These are phyloP conservation scores for Luvunga scandens DNA, from an alignment of 345 rosid genomes.

Conservation along the genomic window DNA sequence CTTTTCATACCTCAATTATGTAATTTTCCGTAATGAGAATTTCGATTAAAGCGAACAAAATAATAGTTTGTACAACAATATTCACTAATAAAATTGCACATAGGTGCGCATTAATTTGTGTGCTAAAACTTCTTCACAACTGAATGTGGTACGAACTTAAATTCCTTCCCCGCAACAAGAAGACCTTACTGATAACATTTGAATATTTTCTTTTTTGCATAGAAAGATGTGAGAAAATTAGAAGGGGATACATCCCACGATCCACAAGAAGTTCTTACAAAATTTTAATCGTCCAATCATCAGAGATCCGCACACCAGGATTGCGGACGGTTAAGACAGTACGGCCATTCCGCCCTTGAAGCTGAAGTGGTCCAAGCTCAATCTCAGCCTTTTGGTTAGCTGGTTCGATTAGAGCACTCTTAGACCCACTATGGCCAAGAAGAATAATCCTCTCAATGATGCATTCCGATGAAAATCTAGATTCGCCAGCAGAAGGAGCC, in stretches of 20 bases:
- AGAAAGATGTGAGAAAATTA: not conserved
- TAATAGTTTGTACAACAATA: not conserved
- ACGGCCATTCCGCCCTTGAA: constrained; percentile 39
- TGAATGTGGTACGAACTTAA: not conserved
- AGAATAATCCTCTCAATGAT: constrained; percentile 78
- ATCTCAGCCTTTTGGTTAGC: constrained; percentile 53
- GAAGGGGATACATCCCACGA: not conserved
- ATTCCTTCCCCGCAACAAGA: not conserved
- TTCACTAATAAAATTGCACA: not conserved
- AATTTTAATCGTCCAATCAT: constrained; percentile 79
- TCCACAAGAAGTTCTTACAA: constrained; percentile 31
- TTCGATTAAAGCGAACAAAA: not conserved
- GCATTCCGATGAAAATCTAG: constrained; percentile 52
- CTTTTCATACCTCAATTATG: not conserved
- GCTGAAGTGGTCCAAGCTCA: constrained; percentile 62
- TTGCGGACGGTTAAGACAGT: constrained; percentile 70
- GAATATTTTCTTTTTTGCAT: not conserved
- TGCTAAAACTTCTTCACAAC: not conserved
- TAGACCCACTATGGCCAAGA: constrained; percentile 53
- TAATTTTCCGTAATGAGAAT: too few species aligned
- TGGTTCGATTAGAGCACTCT: constrained; percentile 66
- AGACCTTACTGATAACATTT: not conserved
- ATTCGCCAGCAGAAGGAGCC: constrained; percentile 28
- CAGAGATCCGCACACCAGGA: constrained; percentile 71
- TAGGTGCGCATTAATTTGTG: not conserved